Conservation (phyloP, 768 basidiomycete species). For the Termitomyces sp. region DNA sequence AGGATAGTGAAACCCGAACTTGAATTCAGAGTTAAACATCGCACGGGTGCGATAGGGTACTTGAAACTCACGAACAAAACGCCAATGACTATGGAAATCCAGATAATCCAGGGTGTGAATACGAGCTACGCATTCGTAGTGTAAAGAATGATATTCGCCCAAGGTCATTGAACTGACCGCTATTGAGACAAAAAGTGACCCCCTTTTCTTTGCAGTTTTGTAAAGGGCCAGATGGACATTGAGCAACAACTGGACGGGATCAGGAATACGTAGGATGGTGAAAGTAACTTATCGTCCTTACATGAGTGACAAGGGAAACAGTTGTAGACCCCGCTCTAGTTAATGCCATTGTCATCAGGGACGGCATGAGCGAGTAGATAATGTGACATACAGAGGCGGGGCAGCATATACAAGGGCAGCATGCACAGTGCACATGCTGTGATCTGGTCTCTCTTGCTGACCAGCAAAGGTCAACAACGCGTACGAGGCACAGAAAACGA, state of each 20-base stretch:
- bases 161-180: conserved; percentile 11
- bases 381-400: conserved; percentile 27
- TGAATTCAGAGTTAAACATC: not conserved
- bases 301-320: conserved; percentile 25
- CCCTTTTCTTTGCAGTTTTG: conserved; percentile 17
- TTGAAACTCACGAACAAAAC: conserved; percentile 22
- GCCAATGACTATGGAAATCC: conserved; percentile 23
- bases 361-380: not conserved
- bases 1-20: conserved; percentile 25
- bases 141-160: too few species aligned
- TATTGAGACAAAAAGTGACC: conserved; percentile 11
- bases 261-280: not conserved
- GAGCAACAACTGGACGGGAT: conserved; percentile 22
- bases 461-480: conserved; percentile 31
- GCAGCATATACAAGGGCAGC: conserved; percentile 31
- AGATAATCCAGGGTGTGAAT: conserved; percentile 26
- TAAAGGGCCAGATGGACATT: conserved; percentile 27
- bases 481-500: conserved; percentile 32
- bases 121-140: conserved; percentile 17
- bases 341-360: not conserved
- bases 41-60: not conserved
- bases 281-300: conserved; percentile 9
- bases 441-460: conserved; percentile 23
- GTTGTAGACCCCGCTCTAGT: conserved; percentile 25
- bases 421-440: conserved; percentile 27